Evolutionary conservation across 768 basidiomycete genomes (phyloP), one percentile per base, ranked within the genome.

Genomic region (Lactifluus hygrophoroides): DNA sequence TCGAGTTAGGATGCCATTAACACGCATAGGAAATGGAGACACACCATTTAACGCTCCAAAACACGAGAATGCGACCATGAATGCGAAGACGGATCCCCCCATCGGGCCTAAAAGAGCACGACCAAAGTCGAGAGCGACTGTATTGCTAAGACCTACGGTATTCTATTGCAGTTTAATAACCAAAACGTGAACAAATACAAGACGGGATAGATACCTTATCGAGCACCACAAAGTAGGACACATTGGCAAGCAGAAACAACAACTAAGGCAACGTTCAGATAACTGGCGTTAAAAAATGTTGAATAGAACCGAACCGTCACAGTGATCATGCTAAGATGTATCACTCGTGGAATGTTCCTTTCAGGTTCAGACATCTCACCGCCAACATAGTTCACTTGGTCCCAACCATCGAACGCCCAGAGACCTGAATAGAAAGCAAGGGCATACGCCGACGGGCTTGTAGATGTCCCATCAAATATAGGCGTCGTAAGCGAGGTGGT

Each of bases 321-420:
- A 38, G 87, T 74, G 3, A 75, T 70, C 93, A 97, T 94, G 66
- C 93, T 95, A n/a, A 77, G 75, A 69, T 97, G 94, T 43, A 97
- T 91, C 1, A 86, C 85, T 57, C 86, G 77, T 2, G 94, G 94
- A 47, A 98, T 86, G 66, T 94, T 93, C 67, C 82, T 88, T 66
- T 86, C 82, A 2, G 90, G 84, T 59, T 86, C 81, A 54, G 77
- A 74, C 74, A 97, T 89, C 70, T 93, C 93, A 28, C 90, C 94
- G 14, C 88, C 90, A 16, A 97, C 90, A 62, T 88, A 95, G 68
- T 92, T 94, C 28, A 81, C 86, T 71, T 90, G 88, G 66, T 94
- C 94, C 94, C 94, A 99, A 0, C 95, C 95, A 70, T 94, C 94
- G 64, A 91, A 94, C 2, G 94, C 94, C 91, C 89, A 97, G 4